phyloP scores from a whole-genome alignment of 139 green algal species.

The Chlamydomonas applanata region DNA sequence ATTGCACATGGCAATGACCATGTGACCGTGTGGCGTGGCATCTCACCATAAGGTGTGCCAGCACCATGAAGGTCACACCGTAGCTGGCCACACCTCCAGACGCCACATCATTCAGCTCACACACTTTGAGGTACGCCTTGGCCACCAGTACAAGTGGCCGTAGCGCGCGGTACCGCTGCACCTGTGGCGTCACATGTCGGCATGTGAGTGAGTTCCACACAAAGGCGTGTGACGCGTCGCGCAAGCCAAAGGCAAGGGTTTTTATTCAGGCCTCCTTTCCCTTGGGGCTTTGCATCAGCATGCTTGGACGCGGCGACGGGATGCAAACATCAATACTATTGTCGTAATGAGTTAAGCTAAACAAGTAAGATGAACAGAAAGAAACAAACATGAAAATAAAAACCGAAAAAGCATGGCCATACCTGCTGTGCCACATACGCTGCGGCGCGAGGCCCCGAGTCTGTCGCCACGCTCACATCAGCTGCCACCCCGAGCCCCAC shows the following conservation, averaged over 20 bases:
- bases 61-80: slow-evolving; percentile 25
- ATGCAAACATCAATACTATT: not conserved
- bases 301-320: not conserved
- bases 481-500: not conserved
- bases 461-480: slow-evolving; percentile 40
- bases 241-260: too few relatives aligned
- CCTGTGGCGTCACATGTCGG: too few relatives aligned
- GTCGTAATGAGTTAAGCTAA: too few relatives aligned
- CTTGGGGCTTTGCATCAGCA: not conserved
- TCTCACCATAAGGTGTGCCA: slow-evolving; percentile 36
- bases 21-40: too few relatives aligned
- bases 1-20: too few relatives aligned
- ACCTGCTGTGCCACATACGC: slow-evolving; percentile 33
- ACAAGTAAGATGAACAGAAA: too few relatives aligned
- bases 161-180: slow-evolving; percentile 55
- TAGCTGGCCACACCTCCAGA: slow-evolving; percentile 23
- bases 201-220: too few relatives aligned
- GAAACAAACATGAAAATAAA: too few relatives aligned
- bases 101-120: slow-evolving; percentile 22
- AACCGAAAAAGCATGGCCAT: not conserved
- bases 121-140: slow-evolving; percentile 60
- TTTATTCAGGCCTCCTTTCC: too few relatives aligned
- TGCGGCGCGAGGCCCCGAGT: slow-evolving; percentile 19
- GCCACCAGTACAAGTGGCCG: slow-evolving; percentile 65
- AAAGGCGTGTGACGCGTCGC: too few relatives aligned